Conservation (phyloP, 306 rosid genomes). For the Casuarina glauca region DNA sequence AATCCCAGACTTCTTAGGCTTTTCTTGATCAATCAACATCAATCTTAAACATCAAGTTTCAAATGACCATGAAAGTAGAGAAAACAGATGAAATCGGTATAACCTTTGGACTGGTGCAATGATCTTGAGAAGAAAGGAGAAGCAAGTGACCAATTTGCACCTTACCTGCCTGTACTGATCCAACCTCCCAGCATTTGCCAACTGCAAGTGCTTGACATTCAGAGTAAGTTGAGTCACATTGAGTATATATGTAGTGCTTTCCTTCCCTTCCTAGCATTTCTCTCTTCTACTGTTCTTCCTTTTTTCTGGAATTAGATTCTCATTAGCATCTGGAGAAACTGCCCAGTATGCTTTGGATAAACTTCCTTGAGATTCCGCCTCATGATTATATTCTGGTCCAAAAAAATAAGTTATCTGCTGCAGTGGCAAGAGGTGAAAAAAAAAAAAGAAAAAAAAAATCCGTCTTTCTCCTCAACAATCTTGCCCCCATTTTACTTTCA, state of each 20-base stretch:
- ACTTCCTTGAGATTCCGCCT: neutral
- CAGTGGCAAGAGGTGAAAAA: no score
- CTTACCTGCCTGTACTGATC: neutral
- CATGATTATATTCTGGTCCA: neutral
- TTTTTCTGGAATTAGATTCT: neutral
- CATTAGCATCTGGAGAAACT: neutral
- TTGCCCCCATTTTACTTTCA: no score
- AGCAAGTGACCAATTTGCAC: neutral
- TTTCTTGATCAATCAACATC: constrained; percentile 28
- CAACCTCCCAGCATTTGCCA: neutral
- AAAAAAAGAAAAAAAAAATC: no score
- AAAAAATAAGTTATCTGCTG: neutral
- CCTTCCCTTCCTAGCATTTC: neutral
- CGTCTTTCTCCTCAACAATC: no score
- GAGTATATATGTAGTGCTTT: neutral
- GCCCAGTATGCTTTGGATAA: neutral
- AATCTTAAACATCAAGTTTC: constrained; percentile 20
- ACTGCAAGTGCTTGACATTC: neutral
- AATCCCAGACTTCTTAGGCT: neutral
- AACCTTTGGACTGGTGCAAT: neutral
- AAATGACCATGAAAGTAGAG: neutral
- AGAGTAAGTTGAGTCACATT: neutral
- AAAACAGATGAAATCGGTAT: neutral
- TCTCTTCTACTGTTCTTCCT: neutral
- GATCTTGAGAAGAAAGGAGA: neutral